phyloP scores from a whole-genome alignment of 192 early-diverging fungal genomes.

The Podila verticillata region DNA sequence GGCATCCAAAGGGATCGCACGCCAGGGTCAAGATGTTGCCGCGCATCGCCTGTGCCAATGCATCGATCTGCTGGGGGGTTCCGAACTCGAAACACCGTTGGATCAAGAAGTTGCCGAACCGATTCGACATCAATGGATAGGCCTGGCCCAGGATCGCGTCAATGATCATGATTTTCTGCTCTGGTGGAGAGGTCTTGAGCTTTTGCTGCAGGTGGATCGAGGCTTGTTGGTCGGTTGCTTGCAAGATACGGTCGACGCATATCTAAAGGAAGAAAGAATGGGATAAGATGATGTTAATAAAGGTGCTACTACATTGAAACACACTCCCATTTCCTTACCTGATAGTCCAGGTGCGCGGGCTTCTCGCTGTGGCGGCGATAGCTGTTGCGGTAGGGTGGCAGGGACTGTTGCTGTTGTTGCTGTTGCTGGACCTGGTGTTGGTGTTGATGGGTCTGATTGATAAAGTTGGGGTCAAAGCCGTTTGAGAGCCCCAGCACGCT shows the following conservation, averaged over 20 bases:
- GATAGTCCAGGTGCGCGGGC: conserved; percentile 39
- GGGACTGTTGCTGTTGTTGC: conserved; percentile 6
- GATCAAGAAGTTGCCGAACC: conserved; percentile 83
- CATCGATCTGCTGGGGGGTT: conserved; percentile 65
- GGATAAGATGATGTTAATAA: neutral
- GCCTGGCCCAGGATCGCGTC: conserved; percentile 66
- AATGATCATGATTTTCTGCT: conserved; percentile 67
- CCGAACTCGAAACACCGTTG: conserved; percentile 76
- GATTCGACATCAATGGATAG: conserved; percentile 72
- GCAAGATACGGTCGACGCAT: conserved; percentile 74
- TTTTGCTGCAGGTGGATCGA: conserved; percentile 78
- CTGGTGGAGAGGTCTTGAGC: conserved; percentile 62
- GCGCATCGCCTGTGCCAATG: conserved; percentile 65
- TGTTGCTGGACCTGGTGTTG: conserved; percentile 3
- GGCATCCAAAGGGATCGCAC: conserved; percentile 82
- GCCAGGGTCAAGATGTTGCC: conserved; percentile 69
- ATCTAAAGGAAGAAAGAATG: conserved; percentile 40
- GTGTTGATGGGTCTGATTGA: conserved; percentile 13
- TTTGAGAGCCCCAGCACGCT: conserved; percentile 8
- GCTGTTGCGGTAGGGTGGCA: conserved; percentile 22
- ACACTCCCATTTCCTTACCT: conserved; percentile 15
- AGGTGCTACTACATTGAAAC: neutral
- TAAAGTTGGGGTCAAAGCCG: conserved; percentile 33
- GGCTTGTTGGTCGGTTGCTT: conserved; percentile 79
- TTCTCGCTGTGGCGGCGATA: conserved; percentile 44